Conservation (phyloP, 129 eudicot genomes). For the Flaveria sonorensis region DNA sequence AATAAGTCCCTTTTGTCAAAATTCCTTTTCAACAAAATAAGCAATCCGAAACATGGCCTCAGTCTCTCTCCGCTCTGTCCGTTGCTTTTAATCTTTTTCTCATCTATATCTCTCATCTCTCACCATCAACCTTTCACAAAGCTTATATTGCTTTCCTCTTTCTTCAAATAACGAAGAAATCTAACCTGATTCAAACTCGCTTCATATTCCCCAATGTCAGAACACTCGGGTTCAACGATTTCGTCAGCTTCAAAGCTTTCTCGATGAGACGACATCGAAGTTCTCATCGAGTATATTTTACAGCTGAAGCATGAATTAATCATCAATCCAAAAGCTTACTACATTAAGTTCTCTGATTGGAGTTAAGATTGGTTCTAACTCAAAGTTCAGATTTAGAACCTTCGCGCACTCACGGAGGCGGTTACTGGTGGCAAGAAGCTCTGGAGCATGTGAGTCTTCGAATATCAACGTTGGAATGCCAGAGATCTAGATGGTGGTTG, state of each 20-base stretch:
- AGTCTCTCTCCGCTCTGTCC: no score
- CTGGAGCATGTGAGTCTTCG: constrained; percentile 55
- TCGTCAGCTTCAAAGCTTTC: constrained; percentile 61
- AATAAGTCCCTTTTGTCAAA: no score
- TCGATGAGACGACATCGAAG: constrained; percentile 32
- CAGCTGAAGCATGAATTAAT: constrained; percentile 88
- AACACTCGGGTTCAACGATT: constrained; percentile 65
- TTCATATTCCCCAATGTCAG: constrained; percentile 85
- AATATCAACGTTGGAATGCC: constrained; percentile 75
- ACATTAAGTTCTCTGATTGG: constrained; percentile 50
- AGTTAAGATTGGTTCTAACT: constrained; percentile 63
- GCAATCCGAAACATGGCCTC: no score
- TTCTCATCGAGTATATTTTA: constrained; percentile 65
- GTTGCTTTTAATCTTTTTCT: no score
- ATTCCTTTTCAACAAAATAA: no score
- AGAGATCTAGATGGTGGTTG: constrained; percentile 64
- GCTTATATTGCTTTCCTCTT: not conserved
- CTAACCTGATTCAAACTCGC: constrained; percentile 66
- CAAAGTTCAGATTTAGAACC: constrained; percentile 73
- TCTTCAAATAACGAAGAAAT: constrained; percentile 56
- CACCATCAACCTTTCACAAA: no score
- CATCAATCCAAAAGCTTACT: constrained; percentile 63
- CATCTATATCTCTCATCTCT: no score
- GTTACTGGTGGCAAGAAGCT: constrained; percentile 78
- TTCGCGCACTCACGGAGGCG: constrained; percentile 80